A percentile compares a stretch with the other conserved stretches of the same genome.
Conservation (phyloP, 208 protist species). For the Leishmania tarentolae region DNA sequence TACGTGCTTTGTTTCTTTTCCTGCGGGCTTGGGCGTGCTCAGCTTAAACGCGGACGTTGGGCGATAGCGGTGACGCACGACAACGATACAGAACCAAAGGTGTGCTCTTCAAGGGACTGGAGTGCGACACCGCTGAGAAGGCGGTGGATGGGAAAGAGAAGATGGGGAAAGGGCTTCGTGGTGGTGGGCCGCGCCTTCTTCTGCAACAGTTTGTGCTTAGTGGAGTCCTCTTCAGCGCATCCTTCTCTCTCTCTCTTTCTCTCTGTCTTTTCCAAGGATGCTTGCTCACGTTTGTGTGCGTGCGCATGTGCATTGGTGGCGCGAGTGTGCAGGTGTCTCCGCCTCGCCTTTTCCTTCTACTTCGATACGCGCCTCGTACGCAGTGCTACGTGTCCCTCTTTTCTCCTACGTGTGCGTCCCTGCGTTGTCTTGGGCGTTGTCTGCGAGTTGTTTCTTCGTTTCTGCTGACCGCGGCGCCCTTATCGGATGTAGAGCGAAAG, state of each 20-base stretch:
- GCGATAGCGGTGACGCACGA: neutral
- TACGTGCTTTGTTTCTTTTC: neutral
- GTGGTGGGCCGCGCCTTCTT: neutral
- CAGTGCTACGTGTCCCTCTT: neutral
- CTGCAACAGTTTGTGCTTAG: neutral
- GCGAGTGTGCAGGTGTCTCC: neutral
- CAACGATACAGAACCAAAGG: neutral
- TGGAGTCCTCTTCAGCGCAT: neutral
- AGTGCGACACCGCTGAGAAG: neutral
- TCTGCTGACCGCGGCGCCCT: no score
- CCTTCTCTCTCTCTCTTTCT: neutral
- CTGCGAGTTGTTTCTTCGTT: neutral
- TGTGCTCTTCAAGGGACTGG: neutral
- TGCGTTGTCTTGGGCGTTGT: neutral
- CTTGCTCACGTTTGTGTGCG: neutral
- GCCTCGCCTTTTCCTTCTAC: neutral
- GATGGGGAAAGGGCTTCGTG: neutral
- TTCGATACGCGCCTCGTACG: neutral
- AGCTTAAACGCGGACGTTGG: neutral
- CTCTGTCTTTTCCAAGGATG: neutral
- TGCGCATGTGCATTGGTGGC: neutral
- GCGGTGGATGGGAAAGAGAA: neutral
- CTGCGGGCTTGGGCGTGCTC: neutral
- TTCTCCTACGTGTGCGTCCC: no score
- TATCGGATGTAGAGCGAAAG: neutral